Evolutionary conservation across 2,329 filamentous ascomycete genomes (phyloP), one percentile per base, ranked within the genome.

Genomic region (Trichophyton mentagrophytes): DNA sequence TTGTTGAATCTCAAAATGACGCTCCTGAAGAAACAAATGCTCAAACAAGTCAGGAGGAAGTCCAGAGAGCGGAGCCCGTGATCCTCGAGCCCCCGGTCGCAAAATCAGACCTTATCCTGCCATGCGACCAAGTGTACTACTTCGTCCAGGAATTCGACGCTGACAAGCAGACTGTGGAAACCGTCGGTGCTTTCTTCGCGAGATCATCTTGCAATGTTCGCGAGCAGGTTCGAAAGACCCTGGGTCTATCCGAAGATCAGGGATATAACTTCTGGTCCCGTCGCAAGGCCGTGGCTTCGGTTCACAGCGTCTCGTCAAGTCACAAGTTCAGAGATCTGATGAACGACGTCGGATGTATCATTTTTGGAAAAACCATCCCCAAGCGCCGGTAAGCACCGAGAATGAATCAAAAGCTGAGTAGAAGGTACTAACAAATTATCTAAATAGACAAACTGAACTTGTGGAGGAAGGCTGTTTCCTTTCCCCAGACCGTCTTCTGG

Each of bases 131-230:
- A 60, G 68, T 74, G 13, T 78, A 78, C 60, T 78, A 77, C 62
- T 78, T 79, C 63, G 69, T 83, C 51, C 79, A 83, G 62, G 65
- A 79, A 4, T 82, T 79, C 64, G 79, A 83, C 61, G 73, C 77
- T 13, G 77, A 80, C 27, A 72, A 71, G 8, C 77, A 79, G 64
- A 70, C 66, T 0, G 67, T 79, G 15, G 69, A 66, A 6, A 73
- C 73, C 2, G 67, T 74, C 11, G 74, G 74, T 30, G 73, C 71
- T 13, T 77, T 76, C 66, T 74, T 77, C 58, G 75, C 72, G 5
- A 72, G 71, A 57, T 67, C 69, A 8, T 70, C 71, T 27, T 71
- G 73, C 17, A 73, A 70, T 15, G 71, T 79, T 63, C 76, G 74
- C 62, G 66, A 69, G 11, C 70, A 72, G 5, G 66, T 78, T 38